phyloP scores from a whole-genome alignment of 192 early-diverging fungal species.

The Dissophora ornata region DNA sequence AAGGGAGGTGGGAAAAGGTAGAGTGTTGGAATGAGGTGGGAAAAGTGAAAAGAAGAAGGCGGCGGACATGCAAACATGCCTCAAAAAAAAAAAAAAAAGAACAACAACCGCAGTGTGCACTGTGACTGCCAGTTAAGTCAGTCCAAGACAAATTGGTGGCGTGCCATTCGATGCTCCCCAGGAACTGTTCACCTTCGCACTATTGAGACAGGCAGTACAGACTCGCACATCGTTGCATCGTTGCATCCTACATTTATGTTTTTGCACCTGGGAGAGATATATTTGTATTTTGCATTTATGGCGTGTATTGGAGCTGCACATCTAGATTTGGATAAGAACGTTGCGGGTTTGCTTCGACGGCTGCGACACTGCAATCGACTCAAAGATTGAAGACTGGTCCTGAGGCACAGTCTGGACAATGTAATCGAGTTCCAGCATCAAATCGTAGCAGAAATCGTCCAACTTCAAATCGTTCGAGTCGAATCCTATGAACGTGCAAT shows the following conservation, averaged over 20 bases:
- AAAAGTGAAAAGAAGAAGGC: not conserved
- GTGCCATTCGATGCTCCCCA: too few species aligned
- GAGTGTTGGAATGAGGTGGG: too few species aligned
- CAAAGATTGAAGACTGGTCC: conserved; percentile 53
- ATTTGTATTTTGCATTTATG: too few species aligned
- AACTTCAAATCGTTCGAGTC: conserved; percentile 67
- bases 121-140: too few species aligned
- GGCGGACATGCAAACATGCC: not conserved
- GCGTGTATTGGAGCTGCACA: not conserved
- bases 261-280: too few species aligned
- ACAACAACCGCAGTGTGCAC: too few species aligned
- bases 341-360: conserved; percentile 24
- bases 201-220: too few species aligned
- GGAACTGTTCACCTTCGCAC: too few species aligned
- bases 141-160: too few species aligned
- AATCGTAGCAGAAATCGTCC: conserved; percentile 63
- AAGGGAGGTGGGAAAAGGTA: not conserved
- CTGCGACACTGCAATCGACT: conserved; percentile 4
- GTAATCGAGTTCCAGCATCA: conserved; percentile 67
- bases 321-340: conserved; percentile 43
- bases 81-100: too few species aligned
- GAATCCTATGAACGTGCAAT: conserved; percentile 50
- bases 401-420: conserved; percentile 58
- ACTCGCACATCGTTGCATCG: too few species aligned
- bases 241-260: too few species aligned